Evolutionary conservation across 73 alveolate genomes (phyloP).

Genomic region (Paramecium sonneborni): DNA sequence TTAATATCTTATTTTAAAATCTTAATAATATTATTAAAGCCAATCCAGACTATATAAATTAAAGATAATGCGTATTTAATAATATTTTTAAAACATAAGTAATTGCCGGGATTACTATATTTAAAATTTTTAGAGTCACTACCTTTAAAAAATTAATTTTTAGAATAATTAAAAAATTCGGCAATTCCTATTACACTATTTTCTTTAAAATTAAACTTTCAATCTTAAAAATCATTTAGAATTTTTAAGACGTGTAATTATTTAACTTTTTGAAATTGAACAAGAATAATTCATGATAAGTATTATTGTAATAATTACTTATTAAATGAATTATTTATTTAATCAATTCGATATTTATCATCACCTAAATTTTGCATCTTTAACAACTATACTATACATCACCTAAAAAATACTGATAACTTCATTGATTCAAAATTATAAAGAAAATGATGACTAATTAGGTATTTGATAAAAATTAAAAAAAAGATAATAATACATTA

Average conservation of each 20-base stretch:
- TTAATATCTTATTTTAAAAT: slow-evolving; percentile 6
- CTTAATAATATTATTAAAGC: slow-evolving; percentile 24
- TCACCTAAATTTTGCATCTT: background rate
- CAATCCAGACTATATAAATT: background rate
- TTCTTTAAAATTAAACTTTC: background rate
- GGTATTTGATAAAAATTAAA: background rate
- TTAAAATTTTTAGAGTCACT: background rate
- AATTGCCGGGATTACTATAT: background rate
- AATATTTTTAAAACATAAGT: background rate
- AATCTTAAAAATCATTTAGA: too few species aligned
- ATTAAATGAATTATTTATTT: background rate
- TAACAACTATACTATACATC: background rate
- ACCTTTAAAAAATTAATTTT: background rate
- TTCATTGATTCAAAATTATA: background rate
- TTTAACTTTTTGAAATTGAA: too few species aligned
- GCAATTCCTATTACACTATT: background rate
- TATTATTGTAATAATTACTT: background rate
- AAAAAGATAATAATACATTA: background rate
- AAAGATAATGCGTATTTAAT: slow-evolving; percentile 35
- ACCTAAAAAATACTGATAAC: background rate
- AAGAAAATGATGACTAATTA: background rate
- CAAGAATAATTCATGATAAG: background rate
- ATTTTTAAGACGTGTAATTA: too few species aligned
- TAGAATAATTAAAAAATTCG: background rate
- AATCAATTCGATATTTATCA: background rate